Evolutionary conservation across 345 rosid species (phyloP).

Genomic region (Eucalyptus pauciflora): DNA sequence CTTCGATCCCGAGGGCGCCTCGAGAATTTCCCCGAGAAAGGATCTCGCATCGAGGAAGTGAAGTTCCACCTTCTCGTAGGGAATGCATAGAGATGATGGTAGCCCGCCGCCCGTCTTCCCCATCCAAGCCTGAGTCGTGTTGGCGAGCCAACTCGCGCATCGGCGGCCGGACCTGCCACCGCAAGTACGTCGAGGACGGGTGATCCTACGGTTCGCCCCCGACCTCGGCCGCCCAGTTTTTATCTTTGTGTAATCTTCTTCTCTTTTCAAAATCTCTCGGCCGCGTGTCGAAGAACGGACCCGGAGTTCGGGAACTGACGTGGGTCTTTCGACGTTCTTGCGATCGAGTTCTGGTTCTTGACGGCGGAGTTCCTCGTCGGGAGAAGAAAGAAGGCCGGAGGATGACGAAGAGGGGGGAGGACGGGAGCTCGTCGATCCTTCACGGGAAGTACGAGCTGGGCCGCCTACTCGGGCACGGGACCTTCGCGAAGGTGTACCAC

Average conservation of each 20-base stretch:
- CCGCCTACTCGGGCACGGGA: constrained; percentile 71
- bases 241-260: no score
- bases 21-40: not conserved
- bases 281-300: not conserved
- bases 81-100: constrained; percentile 79
- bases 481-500: constrained; percentile 84
- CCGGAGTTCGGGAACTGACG: not conserved
- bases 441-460: constrained; percentile 92
- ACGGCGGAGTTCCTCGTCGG: not conserved
- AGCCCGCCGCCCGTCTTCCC: constrained; percentile 7
- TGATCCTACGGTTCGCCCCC: constrained; percentile 16
- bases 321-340: not conserved
- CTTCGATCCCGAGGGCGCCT: not conserved
- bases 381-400: not conserved
- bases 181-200: constrained; percentile 98
- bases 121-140: constrained; percentile 33
- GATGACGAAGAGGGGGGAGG: constrained; percentile 9
- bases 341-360: not conserved
- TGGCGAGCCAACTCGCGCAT: constrained; percentile 35
- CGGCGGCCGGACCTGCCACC: constrained; percentile 88
- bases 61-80: constrained; percentile 7
- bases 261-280: not conserved
- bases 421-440: constrained; percentile 19
- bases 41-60: not conserved
- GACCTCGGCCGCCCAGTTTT: not conserved